Base-by-base conservation (phyloP, 2,329 filamentous ascomycete genomes). In the Sclerotinia nivalis region DNA sequence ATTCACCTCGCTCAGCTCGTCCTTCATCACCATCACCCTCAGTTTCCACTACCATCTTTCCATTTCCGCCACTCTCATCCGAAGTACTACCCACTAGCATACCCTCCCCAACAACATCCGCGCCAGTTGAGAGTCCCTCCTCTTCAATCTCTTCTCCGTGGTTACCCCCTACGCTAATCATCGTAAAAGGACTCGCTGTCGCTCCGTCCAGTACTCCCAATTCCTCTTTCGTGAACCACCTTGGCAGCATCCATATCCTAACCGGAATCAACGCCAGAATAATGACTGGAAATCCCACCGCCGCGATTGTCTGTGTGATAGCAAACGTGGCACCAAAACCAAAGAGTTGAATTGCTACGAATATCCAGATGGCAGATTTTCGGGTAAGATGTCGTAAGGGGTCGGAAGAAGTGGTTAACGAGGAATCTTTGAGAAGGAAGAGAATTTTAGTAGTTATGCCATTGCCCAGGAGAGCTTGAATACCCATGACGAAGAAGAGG, bases 401-500 rank as follows among this genome's bases (percentile, higher is more conserved):
- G 72, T 90, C 85, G 0, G 81, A 81, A 0, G 83, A 76, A 4
- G 85, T 82, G 0, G 89, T 92, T n/a, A 93, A 82, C 6, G 83
- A 78, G 61, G 79, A 82, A 79, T 95, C 92, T 72, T 88, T 86
- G 1, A 83, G 80, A 1, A 95, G 84, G 78, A 92, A 94, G 31
- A 93, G 78, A 12, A 94, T 78, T 79, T 94, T 94, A 71, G 85
- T 81, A 0, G 91, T 94, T 77, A 95, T 92, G 31, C 91, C 91
- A 77, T 95, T 95, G 34, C 82, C 89, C 77, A 89, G 86, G 45
- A 95, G 86, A 4, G 91, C 91, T 80, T 94, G 90, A 71, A 92
- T 84, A 55, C 91, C 92, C 92, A 95, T 94, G 78, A 93, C 87
- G 80, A 94, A 94, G 83, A 95, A 95, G 37, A 95, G 84, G 0